Conservation (phyloP, 345 rosid genomes). For the Bruguiera gymnorhiza region DNA sequence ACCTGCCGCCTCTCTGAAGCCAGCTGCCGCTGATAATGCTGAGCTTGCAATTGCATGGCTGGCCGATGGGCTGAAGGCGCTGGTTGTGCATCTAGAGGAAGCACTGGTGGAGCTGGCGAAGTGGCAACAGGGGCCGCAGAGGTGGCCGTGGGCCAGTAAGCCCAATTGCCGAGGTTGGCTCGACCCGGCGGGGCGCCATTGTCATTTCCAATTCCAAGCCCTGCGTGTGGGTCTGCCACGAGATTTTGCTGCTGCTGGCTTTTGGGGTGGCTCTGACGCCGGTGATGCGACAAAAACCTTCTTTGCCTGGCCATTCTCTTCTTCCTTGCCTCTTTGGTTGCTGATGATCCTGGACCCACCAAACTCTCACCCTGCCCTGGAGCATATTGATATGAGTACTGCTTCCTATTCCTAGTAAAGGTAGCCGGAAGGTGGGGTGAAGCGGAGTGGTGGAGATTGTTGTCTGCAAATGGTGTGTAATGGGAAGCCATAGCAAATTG, state of each 20-base stretch:
- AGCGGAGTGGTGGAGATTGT: conserved; percentile 27
- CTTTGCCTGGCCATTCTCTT: conserved; percentile 98
- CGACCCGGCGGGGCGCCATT: conserved; percentile 23
- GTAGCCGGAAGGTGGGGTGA: conserved; percentile 18
- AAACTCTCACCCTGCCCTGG: conserved; percentile 46
- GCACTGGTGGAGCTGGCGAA: neutral
- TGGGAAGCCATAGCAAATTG: conserved; percentile 40
- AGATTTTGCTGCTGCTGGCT: conserved; percentile 40
- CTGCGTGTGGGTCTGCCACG: conserved; percentile 24
- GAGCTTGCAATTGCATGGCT: conserved; percentile 31
- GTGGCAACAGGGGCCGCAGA: conserved; percentile 15
- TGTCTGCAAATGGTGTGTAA: conserved; percentile 32
- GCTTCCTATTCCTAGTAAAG: conserved; percentile 51
- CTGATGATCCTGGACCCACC: conserved; percentile 62
- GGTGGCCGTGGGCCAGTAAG: conserved; percentile 50
- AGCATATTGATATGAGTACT: conserved; percentile 47
- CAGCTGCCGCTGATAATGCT: conserved; percentile 46
- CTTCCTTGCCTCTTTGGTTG: conserved; percentile 94
- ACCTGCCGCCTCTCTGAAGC: conserved; percentile 76
- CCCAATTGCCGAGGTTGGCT: conserved; percentile 47
- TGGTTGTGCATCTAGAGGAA: conserved; percentile 22
- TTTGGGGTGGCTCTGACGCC: conserved; percentile 30
- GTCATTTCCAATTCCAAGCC: conserved; percentile 25
- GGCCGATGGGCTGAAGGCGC: conserved; percentile 34
- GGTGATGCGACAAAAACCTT: conserved; percentile 55